phyloP scores from a whole-genome alignment of 2,329 filamentous ascomycete species.

The Coniella vitis region DNA sequence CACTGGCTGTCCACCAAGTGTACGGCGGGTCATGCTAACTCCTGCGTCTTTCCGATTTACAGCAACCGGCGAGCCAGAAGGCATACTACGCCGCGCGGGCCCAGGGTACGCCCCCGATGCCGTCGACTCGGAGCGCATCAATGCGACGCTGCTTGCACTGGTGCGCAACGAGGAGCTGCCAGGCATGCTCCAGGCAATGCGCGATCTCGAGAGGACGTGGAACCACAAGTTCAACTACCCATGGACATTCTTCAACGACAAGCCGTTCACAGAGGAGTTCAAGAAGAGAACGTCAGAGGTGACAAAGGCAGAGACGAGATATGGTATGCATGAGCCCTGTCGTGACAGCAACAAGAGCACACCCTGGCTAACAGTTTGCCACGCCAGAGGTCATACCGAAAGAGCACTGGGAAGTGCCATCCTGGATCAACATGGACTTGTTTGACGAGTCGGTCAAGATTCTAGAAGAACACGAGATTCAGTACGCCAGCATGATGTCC shows the following conservation, averaged over 20 bases:
- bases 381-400: constrained; percentile 74
- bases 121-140: constrained; percentile 73
- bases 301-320: constrained; percentile 83
- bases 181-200: constrained; percentile 82
- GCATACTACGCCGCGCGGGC: constrained; percentile 64
- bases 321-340: constrained; percentile 53
- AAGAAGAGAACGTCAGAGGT: constrained; percentile 71
- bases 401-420: constrained; percentile 87
- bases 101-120: constrained; percentile 73
- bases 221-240: constrained; percentile 99
- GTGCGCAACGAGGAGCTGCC: constrained; percentile 87
- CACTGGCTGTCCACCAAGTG: not conserved
- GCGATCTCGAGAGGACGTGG: constrained; percentile 88
- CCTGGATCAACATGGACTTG: constrained; percentile 85
- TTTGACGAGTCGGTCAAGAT: constrained; percentile 79
- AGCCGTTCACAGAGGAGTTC: constrained; percentile 89
- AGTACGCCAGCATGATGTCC: constrained; percentile 81
- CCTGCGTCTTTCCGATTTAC: constrained; percentile 9
- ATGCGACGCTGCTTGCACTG: constrained; percentile 84
- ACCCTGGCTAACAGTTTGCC: constrained; percentile 4
- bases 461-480: constrained; percentile 75
- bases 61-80: constrained; percentile 82
- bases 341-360: too few species aligned
- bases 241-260: constrained; percentile 98
- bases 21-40: not conserved